phyloP scores from a whole-genome alignment of 371 early-diverging fungal genomes.

The Mortierella sp. region DNA sequence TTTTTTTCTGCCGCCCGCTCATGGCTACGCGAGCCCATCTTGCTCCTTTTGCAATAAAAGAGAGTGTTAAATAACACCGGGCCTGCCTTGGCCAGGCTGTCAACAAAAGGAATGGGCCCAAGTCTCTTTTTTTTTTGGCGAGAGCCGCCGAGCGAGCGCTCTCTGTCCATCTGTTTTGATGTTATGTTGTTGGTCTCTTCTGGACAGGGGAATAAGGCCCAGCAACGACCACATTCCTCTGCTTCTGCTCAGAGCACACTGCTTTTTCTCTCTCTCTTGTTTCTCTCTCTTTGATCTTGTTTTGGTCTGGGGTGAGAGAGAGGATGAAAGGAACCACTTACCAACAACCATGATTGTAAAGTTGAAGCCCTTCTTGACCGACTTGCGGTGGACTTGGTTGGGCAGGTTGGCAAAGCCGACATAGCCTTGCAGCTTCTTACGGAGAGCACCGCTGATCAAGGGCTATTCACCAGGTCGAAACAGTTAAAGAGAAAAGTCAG shows the following conservation, averaged over 20 bases:
- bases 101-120: too few relatives aligned
- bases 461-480: slow-evolving; percentile 10
- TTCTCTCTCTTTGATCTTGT: not conserved
- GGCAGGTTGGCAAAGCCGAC: slow-evolving; percentile 99
- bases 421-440: slow-evolving; percentile 90
- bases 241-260: not conserved
- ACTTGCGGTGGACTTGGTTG: slow-evolving; percentile 98
- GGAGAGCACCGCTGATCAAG: slow-evolving; percentile 57
- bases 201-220: too few relatives aligned
- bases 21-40: too few relatives aligned
- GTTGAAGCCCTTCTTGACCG: slow-evolving; percentile 98
- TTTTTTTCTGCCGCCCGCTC: too few relatives aligned
- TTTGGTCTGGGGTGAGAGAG: not conserved
- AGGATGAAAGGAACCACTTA: slow-evolving; percentile 53
- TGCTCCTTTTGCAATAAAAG: too few relatives aligned
- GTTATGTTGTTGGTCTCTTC: not conserved
- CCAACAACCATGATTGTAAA: slow-evolving; percentile 98
- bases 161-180: too few relatives aligned
- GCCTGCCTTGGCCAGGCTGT: too few relatives aligned
- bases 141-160: not conserved
- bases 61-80: too few relatives aligned
- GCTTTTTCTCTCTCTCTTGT: not conserved
- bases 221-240: not conserved
- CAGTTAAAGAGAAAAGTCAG: not conserved
- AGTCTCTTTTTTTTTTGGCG: too few relatives aligned